Evolutionary conservation across 106 monocot species (phyloP).

Genomic region (Triglochin maritima): DNA sequence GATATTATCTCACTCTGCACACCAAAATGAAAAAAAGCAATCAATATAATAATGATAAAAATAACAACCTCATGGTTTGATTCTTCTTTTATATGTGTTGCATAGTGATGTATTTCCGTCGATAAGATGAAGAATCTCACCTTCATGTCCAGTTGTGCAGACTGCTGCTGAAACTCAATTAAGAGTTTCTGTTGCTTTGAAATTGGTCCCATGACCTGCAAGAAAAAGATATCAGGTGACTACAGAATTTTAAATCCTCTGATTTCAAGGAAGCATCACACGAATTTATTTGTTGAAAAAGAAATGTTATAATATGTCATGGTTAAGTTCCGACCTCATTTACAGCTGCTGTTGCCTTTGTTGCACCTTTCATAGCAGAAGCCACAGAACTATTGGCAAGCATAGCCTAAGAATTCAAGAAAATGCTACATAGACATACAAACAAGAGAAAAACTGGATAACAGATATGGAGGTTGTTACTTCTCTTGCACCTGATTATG

Average conservation of each 20-base stretch:
- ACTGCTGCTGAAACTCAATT: constrained; percentile 82
- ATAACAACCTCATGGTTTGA: neutral
- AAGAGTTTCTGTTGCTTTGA: constrained; percentile 72
- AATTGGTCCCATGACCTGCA: constrained; percentile 74
- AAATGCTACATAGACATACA: neutral
- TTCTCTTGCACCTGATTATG: constrained; percentile 55
- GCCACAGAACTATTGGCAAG: constrained; percentile 67
- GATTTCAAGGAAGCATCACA: no score
- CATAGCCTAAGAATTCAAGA: constrained; percentile 49
- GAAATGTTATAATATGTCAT: neutral
- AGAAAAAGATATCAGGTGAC: neutral
- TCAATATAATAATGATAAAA: neutral
- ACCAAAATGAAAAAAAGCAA: neutral
- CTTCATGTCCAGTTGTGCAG: constrained; percentile 76
- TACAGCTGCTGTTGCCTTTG: constrained; percentile 74
- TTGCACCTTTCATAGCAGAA: constrained; percentile 71
- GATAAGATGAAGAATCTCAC: constrained; percentile 18
- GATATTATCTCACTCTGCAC: constrained; percentile 95
- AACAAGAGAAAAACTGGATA: neutral
- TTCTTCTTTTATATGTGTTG: no score
- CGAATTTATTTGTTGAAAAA: no score
- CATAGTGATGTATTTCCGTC: no score
- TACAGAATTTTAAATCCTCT: no score
- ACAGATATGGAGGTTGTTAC: neutral
- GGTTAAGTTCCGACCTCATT: constrained; percentile 47